Percentiles rank a stretch among this genome's conserved stretches.
Evolutionary conservation across 345 rosid species (phyloP).

Genomic region (Fremontodendron californicum): DNA sequence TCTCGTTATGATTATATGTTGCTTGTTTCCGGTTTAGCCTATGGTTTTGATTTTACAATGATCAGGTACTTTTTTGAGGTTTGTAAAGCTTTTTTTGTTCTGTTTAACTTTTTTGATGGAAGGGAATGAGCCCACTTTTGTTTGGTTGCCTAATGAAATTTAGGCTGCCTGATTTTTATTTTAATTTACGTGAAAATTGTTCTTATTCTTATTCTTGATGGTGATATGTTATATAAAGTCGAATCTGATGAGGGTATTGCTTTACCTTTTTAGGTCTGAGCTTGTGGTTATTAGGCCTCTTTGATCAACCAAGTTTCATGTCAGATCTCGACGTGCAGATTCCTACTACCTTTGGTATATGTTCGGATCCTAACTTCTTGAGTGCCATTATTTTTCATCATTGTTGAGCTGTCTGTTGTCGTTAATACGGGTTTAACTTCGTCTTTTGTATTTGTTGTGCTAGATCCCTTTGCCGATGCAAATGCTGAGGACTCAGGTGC

Average conservation of each 20-base stretch:
- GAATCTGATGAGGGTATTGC: neutral
- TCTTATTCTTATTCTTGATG: neutral
- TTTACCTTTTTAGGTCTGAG: neutral
- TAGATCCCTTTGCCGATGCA: conserved; percentile 78
- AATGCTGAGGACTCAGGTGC: conserved; percentile 83
- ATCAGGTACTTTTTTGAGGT: neutral
- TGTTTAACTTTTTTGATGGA: neutral
- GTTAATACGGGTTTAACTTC: neutral
- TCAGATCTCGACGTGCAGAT: conserved; percentile 70
- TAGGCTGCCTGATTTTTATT: neutral
- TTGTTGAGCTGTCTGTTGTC: neutral
- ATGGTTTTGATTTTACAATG: neutral
- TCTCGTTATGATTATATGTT: neutral
- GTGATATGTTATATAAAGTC: neutral
- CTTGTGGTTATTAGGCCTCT: conserved; percentile 17
- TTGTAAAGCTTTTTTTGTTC: neutral
- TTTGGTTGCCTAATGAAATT: neutral
- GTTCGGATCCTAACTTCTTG: conserved; percentile 6
- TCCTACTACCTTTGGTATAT: conserved; percentile 71
- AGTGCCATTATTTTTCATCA: no score
- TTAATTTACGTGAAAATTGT: neutral
- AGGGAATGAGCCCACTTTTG: neutral
- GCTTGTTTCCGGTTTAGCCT: neutral
- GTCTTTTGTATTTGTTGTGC: neutral
- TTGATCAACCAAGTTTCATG: conserved; percentile 30